These are phyloP conservation scores for Uronychia binucleata DNA, from an alignment of 73 alveolate species.

Conservation along the genomic window DNA sequence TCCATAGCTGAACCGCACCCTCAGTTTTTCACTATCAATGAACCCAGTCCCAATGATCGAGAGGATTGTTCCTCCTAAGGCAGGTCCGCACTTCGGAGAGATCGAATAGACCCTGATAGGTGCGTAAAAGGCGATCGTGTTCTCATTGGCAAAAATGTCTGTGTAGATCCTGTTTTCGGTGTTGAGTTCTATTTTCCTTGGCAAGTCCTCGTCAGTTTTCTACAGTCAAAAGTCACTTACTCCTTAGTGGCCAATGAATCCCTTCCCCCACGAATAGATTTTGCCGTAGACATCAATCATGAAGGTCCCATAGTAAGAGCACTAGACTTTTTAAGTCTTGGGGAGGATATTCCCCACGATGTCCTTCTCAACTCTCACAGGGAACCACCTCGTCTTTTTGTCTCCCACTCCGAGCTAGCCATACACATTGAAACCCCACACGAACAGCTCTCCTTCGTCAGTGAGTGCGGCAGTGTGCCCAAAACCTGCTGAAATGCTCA, in stretches of 20 bases:
- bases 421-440: slow-evolving; percentile 96
- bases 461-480: slow-evolving; percentile 97
- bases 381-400: slow-evolving; percentile 84
- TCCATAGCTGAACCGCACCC: slow-evolving; percentile 95
- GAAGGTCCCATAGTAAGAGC: slow-evolving; percentile 93
- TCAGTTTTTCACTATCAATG: slow-evolving; percentile 89
- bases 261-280: slow-evolving; percentile 97
- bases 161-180: slow-evolving; percentile 93
- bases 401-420: slow-evolving; percentile 97
- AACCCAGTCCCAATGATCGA: slow-evolving; percentile 97
- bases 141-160: slow-evolving; percentile 92
- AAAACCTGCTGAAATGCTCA: slow-evolving; percentile 94
- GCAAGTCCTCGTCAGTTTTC: slow-evolving; percentile 74
- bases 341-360: slow-evolving; percentile 73
- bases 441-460: slow-evolving; percentile 84
- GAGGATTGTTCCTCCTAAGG: slow-evolving; percentile 96
- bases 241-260: slow-evolving; percentile 91
- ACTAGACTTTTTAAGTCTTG: slow-evolving; percentile 79
- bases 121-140: slow-evolving; percentile 93
- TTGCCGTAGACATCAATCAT: slow-evolving; percentile 86
- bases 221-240: too few relatives aligned
- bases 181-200: slow-evolving; percentile 78
- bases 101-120: slow-evolving; percentile 96
- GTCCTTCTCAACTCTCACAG: slow-evolving; percentile 86
- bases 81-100: slow-evolving; percentile 98